Conservation (phyloP, 192 early-diverging fungal genomes). For the Coemansia sp. region DNA sequence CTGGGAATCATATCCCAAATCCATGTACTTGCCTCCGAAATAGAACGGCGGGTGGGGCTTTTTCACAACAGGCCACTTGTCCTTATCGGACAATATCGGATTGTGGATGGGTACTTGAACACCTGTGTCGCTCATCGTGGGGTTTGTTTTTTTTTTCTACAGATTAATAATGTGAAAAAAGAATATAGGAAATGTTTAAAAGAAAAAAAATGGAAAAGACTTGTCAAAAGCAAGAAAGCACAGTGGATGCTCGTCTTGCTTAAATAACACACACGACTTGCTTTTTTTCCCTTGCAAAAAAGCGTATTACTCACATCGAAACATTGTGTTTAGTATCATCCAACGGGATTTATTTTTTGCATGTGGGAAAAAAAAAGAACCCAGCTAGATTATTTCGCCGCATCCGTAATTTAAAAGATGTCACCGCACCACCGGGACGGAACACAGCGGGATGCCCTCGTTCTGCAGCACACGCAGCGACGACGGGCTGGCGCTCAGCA, state of each 20-base stretch:
- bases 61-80: slow-evolving; percentile 32
- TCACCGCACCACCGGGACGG: slow-evolving; percentile 21
- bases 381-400: too few relatives aligned
- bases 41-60: slow-evolving; percentile 46
- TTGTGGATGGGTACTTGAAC: background rate
- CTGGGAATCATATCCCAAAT: too few relatives aligned
- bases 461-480: slow-evolving; percentile 23
- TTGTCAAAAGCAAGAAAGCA: background rate
- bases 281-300: too few relatives aligned
- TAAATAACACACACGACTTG: too few relatives aligned
- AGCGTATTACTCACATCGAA: too few relatives aligned
- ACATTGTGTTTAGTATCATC: too few relatives aligned
- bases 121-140: slow-evolving; percentile 6
- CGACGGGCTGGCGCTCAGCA: background rate
- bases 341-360: too few relatives aligned
- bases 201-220: background rate
- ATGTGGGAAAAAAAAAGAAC: background rate
- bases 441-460: slow-evolving; percentile 14
- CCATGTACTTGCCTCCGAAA: slow-evolving; percentile 36
- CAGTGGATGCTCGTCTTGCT: background rate
- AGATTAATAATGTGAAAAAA: background rate
- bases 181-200: background rate
- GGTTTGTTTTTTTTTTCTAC: background rate
- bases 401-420: background rate
- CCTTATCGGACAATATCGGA: background rate